A percentile compares a stretch with the other conserved stretches of the same genome.
Evolutionary conservation across 371 early-diverging fungal species (phyloP).

Genomic region (Syncephalis fuscata): DNA sequence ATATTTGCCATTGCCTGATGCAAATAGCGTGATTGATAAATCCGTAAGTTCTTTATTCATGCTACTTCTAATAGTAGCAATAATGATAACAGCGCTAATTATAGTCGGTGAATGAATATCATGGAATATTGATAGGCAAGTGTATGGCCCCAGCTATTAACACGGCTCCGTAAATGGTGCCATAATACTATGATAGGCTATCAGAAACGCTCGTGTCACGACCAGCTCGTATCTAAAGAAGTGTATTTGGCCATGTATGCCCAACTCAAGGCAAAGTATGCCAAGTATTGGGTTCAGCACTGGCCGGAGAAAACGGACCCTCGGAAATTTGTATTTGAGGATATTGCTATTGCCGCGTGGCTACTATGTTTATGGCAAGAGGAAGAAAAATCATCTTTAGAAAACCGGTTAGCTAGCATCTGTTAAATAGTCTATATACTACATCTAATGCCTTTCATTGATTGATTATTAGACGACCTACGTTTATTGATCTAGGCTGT

Average conservation of each 20-base stretch:
- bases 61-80: neutral
- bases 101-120: too few species aligned
- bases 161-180: constrained; percentile 63
- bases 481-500: constrained; percentile 81
- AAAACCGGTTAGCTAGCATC: neutral
- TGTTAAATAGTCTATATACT: neutral
- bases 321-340: constrained; percentile 69
- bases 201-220: constrained; percentile 49
- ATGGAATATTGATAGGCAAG: too few species aligned
- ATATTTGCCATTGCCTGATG: too few species aligned
- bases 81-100: constrained; percentile 2
- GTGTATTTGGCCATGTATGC: constrained; percentile 38
- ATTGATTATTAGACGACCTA: constrained; percentile 12
- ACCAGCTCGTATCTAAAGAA: constrained; percentile 50
- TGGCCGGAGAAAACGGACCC: constrained; percentile 39
- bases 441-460: too few species aligned
- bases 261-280: constrained; percentile 45
- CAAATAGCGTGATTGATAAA: too few species aligned
- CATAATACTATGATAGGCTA: constrained; percentile 54
- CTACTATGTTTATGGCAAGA: constrained; percentile 53
- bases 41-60: too few species aligned
- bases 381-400: constrained; percentile 12
- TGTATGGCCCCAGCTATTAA: constrained; percentile 39
- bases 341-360: constrained; percentile 71
- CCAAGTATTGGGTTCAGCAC: constrained; percentile 7